Percentiles rank a stretch among this genome's conserved stretches.
phyloP scores from a whole-genome alignment of 495 filamentous ascomycete species.

The Aspergillus conjunctus region DNA sequence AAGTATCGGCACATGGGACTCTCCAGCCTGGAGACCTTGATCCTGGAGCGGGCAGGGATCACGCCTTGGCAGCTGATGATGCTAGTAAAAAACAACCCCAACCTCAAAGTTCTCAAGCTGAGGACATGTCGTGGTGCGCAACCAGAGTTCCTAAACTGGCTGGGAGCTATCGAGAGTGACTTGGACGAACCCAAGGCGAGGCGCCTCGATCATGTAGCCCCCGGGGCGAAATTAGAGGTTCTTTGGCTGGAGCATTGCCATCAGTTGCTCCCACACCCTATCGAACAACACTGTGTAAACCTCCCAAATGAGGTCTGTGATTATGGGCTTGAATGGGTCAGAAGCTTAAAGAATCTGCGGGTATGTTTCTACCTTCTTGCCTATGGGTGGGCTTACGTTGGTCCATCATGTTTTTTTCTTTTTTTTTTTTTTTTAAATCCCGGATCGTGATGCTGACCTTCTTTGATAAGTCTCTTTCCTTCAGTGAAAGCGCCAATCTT shows the following conservation, averaged over 20 bases:
- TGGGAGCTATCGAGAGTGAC: constrained; percentile 30
- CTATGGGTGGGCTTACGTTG: neutral
- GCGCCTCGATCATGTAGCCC: constrained; percentile 18
- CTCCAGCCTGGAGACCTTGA: constrained; percentile 29
- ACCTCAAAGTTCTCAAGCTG: constrained; percentile 32
- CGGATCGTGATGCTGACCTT: constrained; percentile 1
- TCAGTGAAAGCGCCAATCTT: constrained; percentile 35
- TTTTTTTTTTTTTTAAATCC: neutral
- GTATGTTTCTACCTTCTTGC: constrained; percentile 21
- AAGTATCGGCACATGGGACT: constrained; percentile 23
- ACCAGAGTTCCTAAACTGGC: constrained; percentile 37
- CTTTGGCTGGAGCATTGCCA: constrained; percentile 38
- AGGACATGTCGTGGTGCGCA: constrained; percentile 36
- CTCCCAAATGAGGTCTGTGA: constrained; percentile 21
- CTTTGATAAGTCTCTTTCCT: constrained; percentile 33
- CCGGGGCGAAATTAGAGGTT: constrained; percentile 28
- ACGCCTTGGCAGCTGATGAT: constrained; percentile 40
- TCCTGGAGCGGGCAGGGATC: constrained; percentile 38
- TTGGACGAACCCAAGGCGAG: constrained; percentile 16
- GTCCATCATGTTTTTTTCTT: neutral
- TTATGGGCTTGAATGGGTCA: constrained; percentile 33
- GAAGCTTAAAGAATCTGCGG: constrained; percentile 25
- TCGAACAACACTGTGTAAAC: constrained; percentile 12
- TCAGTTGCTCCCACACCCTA: constrained; percentile 13
- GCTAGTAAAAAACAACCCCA: constrained; percentile 36